Percentiles rank a stretch among this genome's conserved stretches.
phyloP scores from a whole-genome alignment of 2,329 filamentous ascomycete genomes.

The Laburnicola sp. region DNA sequence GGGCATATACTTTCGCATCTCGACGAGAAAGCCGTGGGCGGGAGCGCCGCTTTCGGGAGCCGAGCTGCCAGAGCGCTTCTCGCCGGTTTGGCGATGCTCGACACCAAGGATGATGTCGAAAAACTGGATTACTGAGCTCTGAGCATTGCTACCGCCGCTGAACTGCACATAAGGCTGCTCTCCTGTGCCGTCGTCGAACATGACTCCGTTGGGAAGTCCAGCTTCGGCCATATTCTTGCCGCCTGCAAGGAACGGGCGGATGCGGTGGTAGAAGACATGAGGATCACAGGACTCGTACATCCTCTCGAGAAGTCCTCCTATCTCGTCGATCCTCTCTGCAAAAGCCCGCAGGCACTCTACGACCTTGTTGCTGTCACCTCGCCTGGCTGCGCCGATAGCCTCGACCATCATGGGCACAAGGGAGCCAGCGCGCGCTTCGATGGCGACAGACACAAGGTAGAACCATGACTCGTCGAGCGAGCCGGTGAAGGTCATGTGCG shows the following conservation, averaged over 20 bases:
- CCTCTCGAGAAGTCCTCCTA: constrained; percentile 74
- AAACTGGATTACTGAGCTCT: constrained; percentile 96
- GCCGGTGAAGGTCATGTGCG: constrained; percentile 87
- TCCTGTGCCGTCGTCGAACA: constrained; percentile 80
- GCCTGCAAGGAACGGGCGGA: constrained; percentile 92
- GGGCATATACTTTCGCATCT: constrained; percentile 98
- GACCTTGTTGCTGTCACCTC: constrained; percentile 70
- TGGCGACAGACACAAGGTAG: constrained; percentile 91
- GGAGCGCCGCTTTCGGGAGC: constrained; percentile 50
- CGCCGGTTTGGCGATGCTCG: constrained; percentile 86
- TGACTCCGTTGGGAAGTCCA: constrained; percentile 81
- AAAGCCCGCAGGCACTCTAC: constrained; percentile 77
- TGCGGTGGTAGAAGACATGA: constrained; percentile 91
- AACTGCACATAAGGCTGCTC: constrained; percentile 75
- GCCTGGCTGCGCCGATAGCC: constrained; percentile 78
- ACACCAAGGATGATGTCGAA: constrained; percentile 91
- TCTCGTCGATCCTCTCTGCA: constrained; percentile 84
- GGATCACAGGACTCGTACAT: constrained; percentile 98
- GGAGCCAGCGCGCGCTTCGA: constrained; percentile 87
- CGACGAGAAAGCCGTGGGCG: constrained; percentile 87
- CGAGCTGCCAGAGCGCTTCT: constrained; percentile 53
- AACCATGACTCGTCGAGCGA: constrained; percentile 98
- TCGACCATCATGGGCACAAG: constrained; percentile 86
- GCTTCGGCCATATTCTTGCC: constrained; percentile 98
- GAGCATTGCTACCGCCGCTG: constrained; percentile 92